These are phyloP conservation scores for Capsella bursapastoris DNA, from an alignment of 345 rosid genomes.

Conservation along the genomic window DNA sequence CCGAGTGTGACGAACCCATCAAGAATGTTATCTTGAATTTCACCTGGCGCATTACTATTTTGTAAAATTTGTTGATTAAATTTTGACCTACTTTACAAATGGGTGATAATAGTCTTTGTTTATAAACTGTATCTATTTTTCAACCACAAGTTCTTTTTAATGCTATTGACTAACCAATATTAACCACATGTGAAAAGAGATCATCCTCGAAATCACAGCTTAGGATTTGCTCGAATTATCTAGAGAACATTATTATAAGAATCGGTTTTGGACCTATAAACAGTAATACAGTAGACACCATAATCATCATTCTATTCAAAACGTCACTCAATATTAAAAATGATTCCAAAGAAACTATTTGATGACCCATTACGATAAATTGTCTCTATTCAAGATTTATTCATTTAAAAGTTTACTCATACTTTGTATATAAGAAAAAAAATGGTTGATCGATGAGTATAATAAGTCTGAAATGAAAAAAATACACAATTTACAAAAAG, in stretches of 20 bases:
- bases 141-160: slow-evolving; percentile 30
- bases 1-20: slow-evolving; percentile 36
- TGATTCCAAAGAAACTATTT: neutral
- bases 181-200: slow-evolving; percentile 16
- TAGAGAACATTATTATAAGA: neutral
- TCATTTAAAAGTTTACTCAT: neutral
- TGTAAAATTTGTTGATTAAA: slow-evolving; percentile 10
- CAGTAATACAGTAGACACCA: slow-evolving; percentile 36
- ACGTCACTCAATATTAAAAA: slow-evolving; percentile 2
- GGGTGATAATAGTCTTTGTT: slow-evolving; percentile 1
- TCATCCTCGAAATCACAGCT: slow-evolving; percentile 26
- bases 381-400: slow-evolving; percentile 16
- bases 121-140: slow-evolving; percentile 17
- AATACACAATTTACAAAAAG: slow-evolving; percentile 2
- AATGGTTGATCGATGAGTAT: neutral
- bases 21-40: slow-evolving; percentile 30
- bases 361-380: neutral
- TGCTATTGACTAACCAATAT: slow-evolving; percentile 6
- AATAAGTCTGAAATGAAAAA: slow-evolving; percentile 11
- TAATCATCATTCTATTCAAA: slow-evolving; percentile 22
- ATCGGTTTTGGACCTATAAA: slow-evolving; percentile 22
- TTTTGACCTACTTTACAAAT: slow-evolving; percentile 24
- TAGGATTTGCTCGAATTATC: slow-evolving; percentile 26
- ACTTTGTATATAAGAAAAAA: neutral
- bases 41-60: slow-evolving; percentile 36